phyloP scores from a whole-genome alignment of 2,329 filamentous ascomycete species.

The Exophiala xenobiotica region DNA sequence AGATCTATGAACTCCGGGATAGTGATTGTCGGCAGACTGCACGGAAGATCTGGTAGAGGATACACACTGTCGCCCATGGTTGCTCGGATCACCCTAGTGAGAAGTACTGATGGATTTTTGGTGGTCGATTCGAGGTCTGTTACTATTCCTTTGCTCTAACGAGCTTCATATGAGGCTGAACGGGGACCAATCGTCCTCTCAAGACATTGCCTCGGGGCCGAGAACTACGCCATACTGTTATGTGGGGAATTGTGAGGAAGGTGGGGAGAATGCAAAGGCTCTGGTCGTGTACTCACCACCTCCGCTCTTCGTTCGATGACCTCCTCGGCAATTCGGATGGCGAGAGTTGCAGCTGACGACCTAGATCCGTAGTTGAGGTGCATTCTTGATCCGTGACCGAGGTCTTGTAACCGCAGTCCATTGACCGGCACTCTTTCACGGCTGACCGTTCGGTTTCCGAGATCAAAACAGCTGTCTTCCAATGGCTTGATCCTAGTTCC shows the following conservation, averaged over 20 bases:
- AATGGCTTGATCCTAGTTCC: neutral
- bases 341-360: no score
- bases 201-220: neutral
- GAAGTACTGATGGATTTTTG: neutral
- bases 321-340: no score
- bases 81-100: neutral
- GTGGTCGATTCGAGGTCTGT: neutral
- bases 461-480: neutral
- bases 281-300: neutral
- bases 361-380: neutral
- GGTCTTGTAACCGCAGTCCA: no score
- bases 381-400: neutral
- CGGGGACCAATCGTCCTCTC: neutral
- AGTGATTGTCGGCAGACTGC: neutral
- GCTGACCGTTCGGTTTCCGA: neutral
- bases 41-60: neutral
- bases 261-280: neutral
- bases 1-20: constrained; percentile 3
- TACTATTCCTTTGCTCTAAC: neutral
- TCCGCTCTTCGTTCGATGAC: neutral
- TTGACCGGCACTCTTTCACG: no score
- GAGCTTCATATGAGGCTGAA: neutral
- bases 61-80: no score
- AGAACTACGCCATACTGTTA: neutral
- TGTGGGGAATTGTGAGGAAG: neutral